phyloP scores from a whole-genome alignment of 106 monocot species.

The Dioscorea zingiberensis region DNA sequence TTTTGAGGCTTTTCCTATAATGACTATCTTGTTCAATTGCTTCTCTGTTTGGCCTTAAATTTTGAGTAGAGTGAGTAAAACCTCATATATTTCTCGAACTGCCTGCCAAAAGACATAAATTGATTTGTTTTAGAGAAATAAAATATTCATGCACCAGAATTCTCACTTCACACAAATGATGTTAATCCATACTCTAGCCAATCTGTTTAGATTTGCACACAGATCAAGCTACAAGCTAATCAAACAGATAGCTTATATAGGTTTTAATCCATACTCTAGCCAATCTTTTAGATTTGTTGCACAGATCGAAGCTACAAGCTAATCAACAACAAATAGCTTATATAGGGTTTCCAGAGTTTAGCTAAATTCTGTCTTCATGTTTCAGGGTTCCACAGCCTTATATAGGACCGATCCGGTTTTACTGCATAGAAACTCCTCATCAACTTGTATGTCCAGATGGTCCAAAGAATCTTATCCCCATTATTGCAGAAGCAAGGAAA shows the following conservation, averaged over 20 bases:
- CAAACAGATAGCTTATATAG: no score
- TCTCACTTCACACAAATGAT: neutral
- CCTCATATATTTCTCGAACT: conserved; percentile 74
- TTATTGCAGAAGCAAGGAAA: no score
- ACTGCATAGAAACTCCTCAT: no score
- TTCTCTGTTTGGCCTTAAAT: conserved; percentile 53
- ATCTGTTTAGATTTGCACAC: neutral
- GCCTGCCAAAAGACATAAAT: conserved; percentile 25
- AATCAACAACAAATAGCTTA: neutral
- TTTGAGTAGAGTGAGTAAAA: conserved; percentile 59
- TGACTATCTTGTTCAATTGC: conserved; percentile 62
- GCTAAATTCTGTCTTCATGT: neutral
- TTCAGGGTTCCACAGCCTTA: no score
- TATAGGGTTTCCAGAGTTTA: neutral
- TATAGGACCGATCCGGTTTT: no score
- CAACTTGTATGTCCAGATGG: no score
- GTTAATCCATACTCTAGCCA: neutral
- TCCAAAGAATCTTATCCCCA: no score
- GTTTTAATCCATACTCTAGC: no score
- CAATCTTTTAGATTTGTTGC: no score
- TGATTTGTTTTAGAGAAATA: neutral
- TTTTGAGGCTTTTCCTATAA: conserved; percentile 59
- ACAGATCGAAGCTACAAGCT: no score
- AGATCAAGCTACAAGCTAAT: neutral
- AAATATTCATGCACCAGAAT: neutral